These are phyloP conservation scores for Leccinum ochraceum DNA, from an alignment of 768 basidiomycete genomes.

Conservation along the genomic window DNA sequence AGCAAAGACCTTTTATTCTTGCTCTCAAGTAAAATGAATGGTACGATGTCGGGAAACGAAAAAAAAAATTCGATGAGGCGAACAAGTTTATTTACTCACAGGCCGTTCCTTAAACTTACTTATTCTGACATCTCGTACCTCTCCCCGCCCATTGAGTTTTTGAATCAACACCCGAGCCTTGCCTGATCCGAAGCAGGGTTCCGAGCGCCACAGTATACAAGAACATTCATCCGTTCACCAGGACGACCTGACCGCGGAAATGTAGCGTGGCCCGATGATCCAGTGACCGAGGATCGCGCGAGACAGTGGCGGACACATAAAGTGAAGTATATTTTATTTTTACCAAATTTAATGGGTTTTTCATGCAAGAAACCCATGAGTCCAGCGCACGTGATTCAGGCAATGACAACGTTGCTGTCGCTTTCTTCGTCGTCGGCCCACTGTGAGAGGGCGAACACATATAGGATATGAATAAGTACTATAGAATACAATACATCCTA, in stretches of 20 bases:
- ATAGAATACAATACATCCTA: constrained; percentile 36
- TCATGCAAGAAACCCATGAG: too few relatives aligned
- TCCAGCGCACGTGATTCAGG: too few relatives aligned
- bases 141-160: too few relatives aligned
- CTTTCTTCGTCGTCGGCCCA: too few relatives aligned
- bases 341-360: too few relatives aligned
- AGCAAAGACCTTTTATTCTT: neutral
- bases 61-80: neutral
- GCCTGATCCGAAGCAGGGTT: neutral
- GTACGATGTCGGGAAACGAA: constrained; percentile 5
- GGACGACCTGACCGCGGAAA: neutral
- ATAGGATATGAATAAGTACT: constrained; percentile 29
- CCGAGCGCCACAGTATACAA: neutral
- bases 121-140: too few relatives aligned
- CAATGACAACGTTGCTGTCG: too few relatives aligned
- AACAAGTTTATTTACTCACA: too few relatives aligned
- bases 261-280: neutral
- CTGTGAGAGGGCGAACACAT: neutral
- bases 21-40: neutral
- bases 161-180: too few relatives aligned
- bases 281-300: neutral
- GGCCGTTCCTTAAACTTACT: too few relatives aligned
- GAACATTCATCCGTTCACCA: neutral
- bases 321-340: too few relatives aligned
- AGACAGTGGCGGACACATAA: too few relatives aligned